Base-by-base conservation (phyloP, 2,329 filamentous ascomycete genomes). In the Xenosphaeropsis pyriputrescens region DNA sequence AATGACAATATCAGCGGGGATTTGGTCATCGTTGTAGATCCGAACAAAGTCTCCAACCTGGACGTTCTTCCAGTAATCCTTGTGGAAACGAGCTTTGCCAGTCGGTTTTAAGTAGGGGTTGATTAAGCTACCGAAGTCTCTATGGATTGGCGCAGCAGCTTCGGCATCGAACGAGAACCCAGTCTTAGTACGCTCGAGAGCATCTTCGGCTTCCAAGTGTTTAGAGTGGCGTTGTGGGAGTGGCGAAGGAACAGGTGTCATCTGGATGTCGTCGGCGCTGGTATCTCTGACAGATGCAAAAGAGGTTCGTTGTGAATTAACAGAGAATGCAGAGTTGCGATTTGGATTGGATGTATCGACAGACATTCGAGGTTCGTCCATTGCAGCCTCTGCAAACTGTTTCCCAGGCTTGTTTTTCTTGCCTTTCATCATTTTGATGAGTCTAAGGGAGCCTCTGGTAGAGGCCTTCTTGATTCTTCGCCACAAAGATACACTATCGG, bases 21-120 rank as follows among this genome's bases (percentile, higher is more conserved):
- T 75, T 49, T 93, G 86, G 52, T 98, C 91, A 47, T 94, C 83
- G 51, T 93, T 95, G 62, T 95, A 96, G 36, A 98, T 73, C 47
- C 93, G 85, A 39, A 98, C 80, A 59, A 94, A 96, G 58, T 98
- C 91, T 35, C 91, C 91, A 7, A 98, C 91, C 50, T 88, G 79
- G 12, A 98, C 70, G 50, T 78, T 93, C 61, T 98, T 98, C 91
- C 91, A 98, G 32, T 76, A 78, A 52, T 95, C 88, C 49, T 80
- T 83, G 58, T 93, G 89, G 61, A 98, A 98, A 17, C 83, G 73
- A 26, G 88, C 85, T 36, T 72, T 80, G 38, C 80, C 82, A 4
- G 73, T 66, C 0, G 70, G 63, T 12, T 74, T 67, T 42, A 75
- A 68, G 34, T 73, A 68, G 19, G 74, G 75, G 53, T 96, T 84